Conservation (phyloP, 441 rosid species). For the Viola pubescens region DNA sequence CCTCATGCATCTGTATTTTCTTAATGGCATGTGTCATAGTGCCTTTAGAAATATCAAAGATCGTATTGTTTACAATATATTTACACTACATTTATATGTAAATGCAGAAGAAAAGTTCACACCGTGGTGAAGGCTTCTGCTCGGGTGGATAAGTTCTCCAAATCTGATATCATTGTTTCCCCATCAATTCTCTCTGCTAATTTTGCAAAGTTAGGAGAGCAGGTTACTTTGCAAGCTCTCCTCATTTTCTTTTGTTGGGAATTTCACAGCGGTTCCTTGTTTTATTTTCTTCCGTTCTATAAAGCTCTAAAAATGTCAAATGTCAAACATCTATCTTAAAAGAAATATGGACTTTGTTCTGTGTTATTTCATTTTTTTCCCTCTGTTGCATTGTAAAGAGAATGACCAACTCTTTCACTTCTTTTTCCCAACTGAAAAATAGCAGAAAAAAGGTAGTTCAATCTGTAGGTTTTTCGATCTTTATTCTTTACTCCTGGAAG, state of each 20-base stretch:
- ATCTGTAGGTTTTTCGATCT: not conserved
- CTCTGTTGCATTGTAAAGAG: not conserved
- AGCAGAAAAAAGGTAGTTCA: too few relatives aligned
- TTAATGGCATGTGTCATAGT: slow-evolving; percentile 4
- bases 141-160: slow-evolving; percentile 87
- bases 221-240: slow-evolving; percentile 29
- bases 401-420: too few relatives aligned
- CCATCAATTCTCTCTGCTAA: slow-evolving; percentile 93
- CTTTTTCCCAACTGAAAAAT: too few relatives aligned
- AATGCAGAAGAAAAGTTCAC: slow-evolving; percentile 45
- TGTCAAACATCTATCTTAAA: not conserved
- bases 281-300: not conserved
- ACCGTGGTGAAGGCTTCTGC: slow-evolving; percentile 63
- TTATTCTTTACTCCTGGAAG: not conserved
- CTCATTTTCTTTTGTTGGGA: too few relatives aligned
- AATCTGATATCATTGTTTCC: slow-evolving; percentile 76
- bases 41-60: slow-evolving; percentile 5
- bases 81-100: slow-evolving; percentile 13
- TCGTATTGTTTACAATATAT: slow-evolving; percentile 15
- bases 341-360: not conserved
- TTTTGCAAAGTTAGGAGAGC: slow-evolving; percentile 86
- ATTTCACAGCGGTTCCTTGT: too few relatives aligned
- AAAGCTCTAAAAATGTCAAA: not conserved
- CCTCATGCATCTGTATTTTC: too few relatives aligned
- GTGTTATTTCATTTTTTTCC: slow-evolving; percentile 5